Evolutionary conservation across 2,329 filamentous ascomycete genomes (phyloP), one percentile per base, ranked within the genome.

Genomic region (Ascosphaera aggregata): DNA sequence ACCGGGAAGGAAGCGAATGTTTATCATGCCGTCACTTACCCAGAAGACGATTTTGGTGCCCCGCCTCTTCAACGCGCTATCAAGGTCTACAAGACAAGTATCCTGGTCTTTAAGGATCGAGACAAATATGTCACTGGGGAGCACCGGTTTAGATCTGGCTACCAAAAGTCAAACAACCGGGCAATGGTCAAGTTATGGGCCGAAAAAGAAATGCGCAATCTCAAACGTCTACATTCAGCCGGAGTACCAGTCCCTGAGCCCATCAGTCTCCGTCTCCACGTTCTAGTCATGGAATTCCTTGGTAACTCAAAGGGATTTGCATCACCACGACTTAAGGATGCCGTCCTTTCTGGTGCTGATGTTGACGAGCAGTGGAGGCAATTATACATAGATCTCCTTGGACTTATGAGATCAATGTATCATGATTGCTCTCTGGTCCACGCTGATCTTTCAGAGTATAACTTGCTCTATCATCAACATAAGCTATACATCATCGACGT

Each of bases 121-220:
- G 85, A 94, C 59, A 78, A 84, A 51, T 98, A 98, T 58, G 89
- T 98, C 44, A 79, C 78, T 1, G 89, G 89, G 46, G 89, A 98
- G 59, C 84, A 85, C 59, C 69, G 89, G 18, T 98, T 98, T 65
- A 73, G 81, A 48, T 69, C 74, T 44, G 86, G 86, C 38, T 89
- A 86, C 54, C 89, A 86, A 60, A 95, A 94, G 64, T 79, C 79
- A 47, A 92, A 84, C 60, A 93, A 84, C 61, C 73, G 85, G 37
- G 84, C 86, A 47, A 95, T 95, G 86, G 86, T 98, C 47, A 92
- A 93, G 58, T 66, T 94, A 18, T 98, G 89, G 89, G 91, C 91
- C 0, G 86, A 98, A 61, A 98, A 98, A 61, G 89, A 98, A 60
- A 92, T 91, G 63, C 73, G 89, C 34, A 98, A 98, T 58, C 59